Evolutionary conservation across 768 basidiomycete species (phyloP), one percentile per base, ranked within the genome.

Genomic region (Collybia nuda): DNA sequence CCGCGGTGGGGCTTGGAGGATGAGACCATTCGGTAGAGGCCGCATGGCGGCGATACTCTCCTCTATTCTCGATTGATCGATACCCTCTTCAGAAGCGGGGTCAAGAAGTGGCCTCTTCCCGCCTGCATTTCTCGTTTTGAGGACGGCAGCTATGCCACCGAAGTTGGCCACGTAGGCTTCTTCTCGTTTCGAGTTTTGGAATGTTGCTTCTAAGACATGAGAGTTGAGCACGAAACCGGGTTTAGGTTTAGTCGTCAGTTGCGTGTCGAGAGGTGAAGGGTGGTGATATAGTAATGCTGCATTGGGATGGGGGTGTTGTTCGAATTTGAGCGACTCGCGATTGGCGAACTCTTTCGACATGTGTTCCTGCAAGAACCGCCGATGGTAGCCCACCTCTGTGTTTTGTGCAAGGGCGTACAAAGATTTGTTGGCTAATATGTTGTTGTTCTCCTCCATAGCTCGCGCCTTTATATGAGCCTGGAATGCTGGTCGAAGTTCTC

Each of bases 231-330:
- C 52, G 50, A 88, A 76, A 44, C 86, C 90, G 6, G 82, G 80
- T 56, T 80, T 74, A 15, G 81, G 68, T 52, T 70, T 73, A 6
- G 74, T 73, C 61, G 70, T 74, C 62, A 84, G 69, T 45, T 69
- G 67, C 0, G 77, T 73, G 47, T 89, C 85, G 42, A 91, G 67
- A 5, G 53, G 46, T 5, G 85, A 73, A 29, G 78, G 73, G 36
- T 72, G 69, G 2, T 80, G 65, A 64, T 92, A 93, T 40, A 71
- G 68, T 37, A 91, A 73, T 2, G 80, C 90, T 35, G 75, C 88
- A 32, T 67, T 73, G 22, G 68, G 74, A 56, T 92, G 90, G 0
- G 88, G 88, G 48, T 79, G 73, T 38, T 79, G 84, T 52, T 83
- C 81, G 54, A 92, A 84, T 36, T 59, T 65, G 47, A 37, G 62